phyloP scores from a whole-genome alignment of 257 asterid genomes.

The Rauvolfia tetraphylla region DNA sequence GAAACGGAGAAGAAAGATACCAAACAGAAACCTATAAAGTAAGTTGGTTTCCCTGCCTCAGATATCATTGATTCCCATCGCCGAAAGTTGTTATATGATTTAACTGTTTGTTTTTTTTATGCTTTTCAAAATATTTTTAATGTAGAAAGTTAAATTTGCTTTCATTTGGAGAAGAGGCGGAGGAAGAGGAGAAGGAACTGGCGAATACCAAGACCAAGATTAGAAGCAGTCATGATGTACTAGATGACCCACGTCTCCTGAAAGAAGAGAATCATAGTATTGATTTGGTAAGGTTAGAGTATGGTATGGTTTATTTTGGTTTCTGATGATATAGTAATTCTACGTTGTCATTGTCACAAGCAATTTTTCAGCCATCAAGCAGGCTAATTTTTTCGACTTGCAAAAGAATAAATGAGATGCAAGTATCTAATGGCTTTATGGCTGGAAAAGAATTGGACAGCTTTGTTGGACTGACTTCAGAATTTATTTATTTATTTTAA shows the following conservation, averaged over 20 bases:
- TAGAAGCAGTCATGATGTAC: conserved; percentile 92
- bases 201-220: conserved; percentile 60
- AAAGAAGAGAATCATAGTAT: conserved; percentile 51
- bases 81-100: background rate
- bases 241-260: conserved; percentile 93
- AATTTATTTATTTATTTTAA: background rate
- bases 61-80: background rate
- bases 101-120: background rate
- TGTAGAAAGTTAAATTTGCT: conserved; percentile 87
- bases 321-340: background rate
- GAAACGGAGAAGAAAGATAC: conserved; percentile 45
- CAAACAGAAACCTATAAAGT: conserved; percentile 71
- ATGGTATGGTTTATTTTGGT: background rate
- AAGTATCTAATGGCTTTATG: background rate
- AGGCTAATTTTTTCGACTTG: background rate
- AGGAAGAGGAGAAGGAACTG: conserved; percentile 89
- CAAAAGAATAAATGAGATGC: background rate
- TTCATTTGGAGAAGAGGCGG: conserved; percentile 99
- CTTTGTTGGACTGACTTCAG: background rate
- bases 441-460: background rate
- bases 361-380: background rate
- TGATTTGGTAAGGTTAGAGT: conserved; percentile 39
- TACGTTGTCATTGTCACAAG: background rate
- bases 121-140: conserved; percentile 15
- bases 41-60: conserved; percentile 25